Percentiles rank a stretch among this genome's conserved stretches.
These are phyloP conservation scores for Cruciata laevipes DNA, from an alignment of 257 asterid species.

Conservation along the genomic window DNA sequence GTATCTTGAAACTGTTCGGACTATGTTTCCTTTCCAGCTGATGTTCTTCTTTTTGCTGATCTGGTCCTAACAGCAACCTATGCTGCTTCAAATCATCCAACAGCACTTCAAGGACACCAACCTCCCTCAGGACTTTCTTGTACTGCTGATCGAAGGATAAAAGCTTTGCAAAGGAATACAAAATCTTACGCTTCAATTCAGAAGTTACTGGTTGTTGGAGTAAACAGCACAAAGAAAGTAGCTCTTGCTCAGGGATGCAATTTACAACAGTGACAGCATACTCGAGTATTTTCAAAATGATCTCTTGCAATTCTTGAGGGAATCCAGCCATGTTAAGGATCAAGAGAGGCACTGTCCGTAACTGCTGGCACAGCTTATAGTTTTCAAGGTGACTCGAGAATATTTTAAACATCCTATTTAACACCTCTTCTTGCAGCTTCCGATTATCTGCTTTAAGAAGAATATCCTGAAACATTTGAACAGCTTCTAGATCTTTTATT, in stretches of 20 bases:
- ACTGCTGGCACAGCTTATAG: constrained; percentile 85
- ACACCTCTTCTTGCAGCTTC: constrained; percentile 88
- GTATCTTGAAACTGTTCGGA: constrained; percentile 78
- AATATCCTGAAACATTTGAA: constrained; percentile 92
- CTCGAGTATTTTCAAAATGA: constrained; percentile 92
- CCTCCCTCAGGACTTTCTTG: constrained; percentile 92
- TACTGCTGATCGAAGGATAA: constrained; percentile 94
- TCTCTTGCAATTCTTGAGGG: constrained; percentile 78
- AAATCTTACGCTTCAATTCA: constrained; percentile 68
- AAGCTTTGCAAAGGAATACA: constrained; percentile 88
- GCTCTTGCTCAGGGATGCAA: constrained; percentile 93
- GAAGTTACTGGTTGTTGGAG: constrained; percentile 88
- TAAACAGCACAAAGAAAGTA: constrained; percentile 92
- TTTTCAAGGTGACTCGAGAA: constrained; percentile 94
- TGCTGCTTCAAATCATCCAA: constrained; percentile 95
- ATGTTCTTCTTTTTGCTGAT: constrained; percentile 45
- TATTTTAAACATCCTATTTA: constrained; percentile 86
- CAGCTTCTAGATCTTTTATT: constrained; percentile 95
- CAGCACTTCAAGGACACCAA: constrained; percentile 93
- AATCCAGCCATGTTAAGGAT: constrained; percentile 95
- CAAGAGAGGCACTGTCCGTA: constrained; percentile 92
- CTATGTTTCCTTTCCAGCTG: constrained; percentile 56
- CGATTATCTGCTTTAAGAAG: constrained; percentile 84
- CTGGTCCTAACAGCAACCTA: constrained; percentile 64
- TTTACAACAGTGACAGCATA: constrained; percentile 94